These are phyloP conservation scores for Neocucurbitaria cava DNA, from an alignment of 2,329 filamentous ascomycete genomes.

Conservation along the genomic window DNA sequence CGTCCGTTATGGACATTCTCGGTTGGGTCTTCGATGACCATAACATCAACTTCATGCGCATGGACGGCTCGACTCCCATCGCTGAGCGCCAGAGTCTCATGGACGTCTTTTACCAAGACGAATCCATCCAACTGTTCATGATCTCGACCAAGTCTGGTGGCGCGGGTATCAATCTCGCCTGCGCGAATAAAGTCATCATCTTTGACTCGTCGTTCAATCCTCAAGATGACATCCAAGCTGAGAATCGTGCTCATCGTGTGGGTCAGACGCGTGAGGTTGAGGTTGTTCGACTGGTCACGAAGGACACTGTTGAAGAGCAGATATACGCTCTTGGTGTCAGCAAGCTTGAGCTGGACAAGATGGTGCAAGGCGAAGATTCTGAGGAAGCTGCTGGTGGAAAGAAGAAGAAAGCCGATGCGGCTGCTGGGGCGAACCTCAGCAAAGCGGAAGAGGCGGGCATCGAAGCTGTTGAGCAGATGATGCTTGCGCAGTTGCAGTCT, in stretches of 20 bases:
- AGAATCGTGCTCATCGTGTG: slow-evolving; percentile 94
- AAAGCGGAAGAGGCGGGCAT: slow-evolving; percentile 45
- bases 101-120: slow-evolving; percentile 80
- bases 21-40: slow-evolving; percentile 79
- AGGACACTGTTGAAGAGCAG: slow-evolving; percentile 87
- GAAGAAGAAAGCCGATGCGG: slow-evolving; percentile 23
- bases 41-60: slow-evolving; percentile 78
- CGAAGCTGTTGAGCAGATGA: slow-evolving; percentile 50
- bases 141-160: slow-evolving; percentile 93
- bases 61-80: slow-evolving; percentile 85
- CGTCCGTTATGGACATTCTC: slow-evolving; percentile 87
- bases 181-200: slow-evolving; percentile 96
- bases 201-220: slow-evolving; percentile 98
- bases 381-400: slow-evolving; percentile 39
- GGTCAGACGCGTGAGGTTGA: slow-evolving; percentile 92
- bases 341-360: slow-evolving; percentile 86
- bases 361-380: slow-evolving; percentile 68
- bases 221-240: slow-evolving; percentile 96
- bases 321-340: slow-evolving; percentile 90
- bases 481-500: slow-evolving; percentile 42
- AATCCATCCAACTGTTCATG: slow-evolving; percentile 85
- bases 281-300: slow-evolving; percentile 82
- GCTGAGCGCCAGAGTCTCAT: slow-evolving; percentile 85
- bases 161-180: slow-evolving; percentile 95
- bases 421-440: slow-evolving; percentile 38